phyloP scores from a whole-genome alignment of 1,284 basidiomycete species.

The Austroboletus novae-zelandiae region DNA sequence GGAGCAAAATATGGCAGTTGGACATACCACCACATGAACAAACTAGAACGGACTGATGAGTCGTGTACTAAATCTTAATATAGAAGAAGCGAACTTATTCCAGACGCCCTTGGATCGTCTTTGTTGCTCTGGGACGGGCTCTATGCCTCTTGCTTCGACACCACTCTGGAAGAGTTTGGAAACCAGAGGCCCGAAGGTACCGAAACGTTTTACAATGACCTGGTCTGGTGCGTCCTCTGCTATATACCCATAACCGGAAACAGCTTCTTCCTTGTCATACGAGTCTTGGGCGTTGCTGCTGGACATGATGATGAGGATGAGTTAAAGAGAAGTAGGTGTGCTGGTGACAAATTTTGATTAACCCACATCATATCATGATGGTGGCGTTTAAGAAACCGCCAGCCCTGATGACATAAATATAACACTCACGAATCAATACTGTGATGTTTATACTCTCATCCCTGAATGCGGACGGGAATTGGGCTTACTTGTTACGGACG shows the following conservation, averaged over 20 bases:
- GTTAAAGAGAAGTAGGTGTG: too few relatives aligned
- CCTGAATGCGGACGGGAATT: too few relatives aligned
- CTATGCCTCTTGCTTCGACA: constrained; percentile 51
- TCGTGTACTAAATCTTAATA: constrained; percentile 3
- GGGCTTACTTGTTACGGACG: too few relatives aligned
- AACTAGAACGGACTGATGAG: constrained; percentile 28
- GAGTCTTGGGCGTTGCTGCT: neutral
- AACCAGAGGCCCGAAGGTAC: constrained; percentile 37
- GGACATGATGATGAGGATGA: constrained; percentile 10
- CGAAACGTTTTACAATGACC: constrained; percentile 37
- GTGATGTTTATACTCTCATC: too few relatives aligned
- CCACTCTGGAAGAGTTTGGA: constrained; percentile 42
- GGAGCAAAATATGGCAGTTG: constrained; percentile 7
- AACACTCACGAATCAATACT: too few relatives aligned
- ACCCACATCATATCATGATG: too few relatives aligned
- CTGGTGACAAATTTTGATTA: too few relatives aligned
- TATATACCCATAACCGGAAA: neutral
- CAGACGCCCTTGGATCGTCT: constrained; percentile 44
- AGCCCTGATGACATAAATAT: too few relatives aligned
- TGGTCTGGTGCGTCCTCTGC: constrained; percentile 32
- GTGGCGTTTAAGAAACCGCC: too few relatives aligned
- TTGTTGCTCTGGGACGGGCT: constrained; percentile 46
- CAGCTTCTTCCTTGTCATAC: constrained; percentile 24
- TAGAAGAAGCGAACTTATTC: constrained; percentile 40
- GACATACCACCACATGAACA: constrained; percentile 49